These are phyloP conservation scores for Stellera chamaejasme DNA, from an alignment of 345 rosid species.

Conservation along the genomic window DNA sequence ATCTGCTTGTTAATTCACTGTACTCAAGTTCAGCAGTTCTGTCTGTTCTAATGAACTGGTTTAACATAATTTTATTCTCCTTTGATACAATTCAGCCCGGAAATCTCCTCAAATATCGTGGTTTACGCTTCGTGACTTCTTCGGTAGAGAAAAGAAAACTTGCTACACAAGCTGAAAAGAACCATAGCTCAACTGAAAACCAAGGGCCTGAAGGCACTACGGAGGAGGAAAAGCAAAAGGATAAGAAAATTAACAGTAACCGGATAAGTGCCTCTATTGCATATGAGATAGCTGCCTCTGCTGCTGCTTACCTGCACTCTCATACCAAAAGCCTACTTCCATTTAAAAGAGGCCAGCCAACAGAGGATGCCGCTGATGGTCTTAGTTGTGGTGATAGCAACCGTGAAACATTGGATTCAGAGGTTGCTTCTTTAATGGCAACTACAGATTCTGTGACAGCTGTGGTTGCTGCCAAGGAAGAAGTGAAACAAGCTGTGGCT, in stretches of 20 bases:
- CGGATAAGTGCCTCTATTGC: constrained; percentile 48
- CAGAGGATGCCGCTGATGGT: constrained; percentile 14
- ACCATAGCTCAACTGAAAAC: constrained; percentile 26
- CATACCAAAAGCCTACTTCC: constrained; percentile 62
- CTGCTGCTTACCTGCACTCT: constrained; percentile 70
- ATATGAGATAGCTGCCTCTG: constrained; percentile 64
- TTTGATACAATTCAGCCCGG: constrained; percentile 38
- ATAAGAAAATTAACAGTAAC: constrained; percentile 21
- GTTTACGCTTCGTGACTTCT: constrained; percentile 63
- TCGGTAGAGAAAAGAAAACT: constrained; percentile 59
- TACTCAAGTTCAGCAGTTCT: neutral
- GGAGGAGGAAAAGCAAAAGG: constrained; percentile 18
- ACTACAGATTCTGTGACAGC: constrained; percentile 97
- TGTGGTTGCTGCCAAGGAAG: constrained; percentile 92
- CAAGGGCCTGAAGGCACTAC: constrained; percentile 27
- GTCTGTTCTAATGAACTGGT: neutral
- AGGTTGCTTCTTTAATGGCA: constrained; percentile 64
- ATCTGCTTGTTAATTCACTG: too few relatives aligned
- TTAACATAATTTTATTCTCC: constrained; percentile 5
- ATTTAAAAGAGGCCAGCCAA: constrained; percentile 24
- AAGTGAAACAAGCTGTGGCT: constrained; percentile 94
- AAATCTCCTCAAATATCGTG: constrained; percentile 48
- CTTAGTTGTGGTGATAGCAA: constrained; percentile 16
- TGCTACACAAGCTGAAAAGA: constrained; percentile 34
- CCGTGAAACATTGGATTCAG: constrained; percentile 27